A percentile compares a stretch with the other conserved stretches of the same genome.
Evolutionary conservation across 148 eudicot genomes (phyloP).

Genomic region (Vaccinium myrtillus): DNA sequence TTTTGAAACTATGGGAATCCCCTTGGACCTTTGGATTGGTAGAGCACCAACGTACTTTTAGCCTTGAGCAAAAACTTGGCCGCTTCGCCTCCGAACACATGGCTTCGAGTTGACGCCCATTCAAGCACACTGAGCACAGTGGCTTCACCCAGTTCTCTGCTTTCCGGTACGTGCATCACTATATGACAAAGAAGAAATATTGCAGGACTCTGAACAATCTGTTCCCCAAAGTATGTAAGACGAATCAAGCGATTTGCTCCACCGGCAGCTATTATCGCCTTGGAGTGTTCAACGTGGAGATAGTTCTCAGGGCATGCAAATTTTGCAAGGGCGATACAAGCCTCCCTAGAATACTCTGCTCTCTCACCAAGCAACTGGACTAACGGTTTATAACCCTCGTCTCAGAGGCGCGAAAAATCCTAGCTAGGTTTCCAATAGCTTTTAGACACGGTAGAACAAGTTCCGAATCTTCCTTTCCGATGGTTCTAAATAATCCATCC

Average conservation of each 20-base stretch:
- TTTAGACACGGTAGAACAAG: not conserved
- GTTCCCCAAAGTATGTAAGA: constrained; percentile 8
- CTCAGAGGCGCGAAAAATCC: constrained; percentile 1
- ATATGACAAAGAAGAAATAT: constrained; percentile 7
- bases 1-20: not conserved
- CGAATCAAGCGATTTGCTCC: constrained; percentile 5
- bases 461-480: constrained; percentile 6
- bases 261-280: constrained; percentile 6
- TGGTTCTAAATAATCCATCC: not conserved
- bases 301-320: constrained; percentile 10
- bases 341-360: constrained; percentile 3
- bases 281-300: constrained; percentile 7
- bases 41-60: not conserved
- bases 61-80: not conserved
- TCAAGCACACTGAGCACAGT: constrained; percentile 1
- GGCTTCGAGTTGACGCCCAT: constrained; percentile 7
- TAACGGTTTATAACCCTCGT: constrained; percentile 7
- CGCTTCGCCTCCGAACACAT: not conserved
- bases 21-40: constrained; percentile 10
- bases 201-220: not conserved
- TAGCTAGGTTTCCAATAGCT: constrained; percentile 5
- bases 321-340: not conserved
- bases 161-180: not conserved
- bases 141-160: constrained; percentile 6
- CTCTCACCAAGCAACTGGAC: not conserved